phyloP scores from a whole-genome alignment of 768 basidiomycete genomes.

The Termitomyces sp. region DNA sequence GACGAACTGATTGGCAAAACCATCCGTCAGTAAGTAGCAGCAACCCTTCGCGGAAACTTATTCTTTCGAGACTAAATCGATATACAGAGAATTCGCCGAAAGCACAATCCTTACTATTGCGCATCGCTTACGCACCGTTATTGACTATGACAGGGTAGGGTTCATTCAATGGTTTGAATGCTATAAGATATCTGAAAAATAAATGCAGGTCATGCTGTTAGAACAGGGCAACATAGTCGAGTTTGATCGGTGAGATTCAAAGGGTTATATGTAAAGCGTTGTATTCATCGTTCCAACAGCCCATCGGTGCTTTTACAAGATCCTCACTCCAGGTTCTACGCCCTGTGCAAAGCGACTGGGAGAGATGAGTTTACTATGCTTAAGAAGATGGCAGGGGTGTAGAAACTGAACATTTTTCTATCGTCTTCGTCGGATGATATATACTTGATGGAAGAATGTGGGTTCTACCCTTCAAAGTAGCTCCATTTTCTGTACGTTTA shows the following conservation, averaged over 20 bases:
- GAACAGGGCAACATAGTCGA: constrained; percentile 77
- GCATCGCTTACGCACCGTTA: constrained; percentile 72
- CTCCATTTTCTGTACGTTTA: no score
- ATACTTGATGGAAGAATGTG: no score
- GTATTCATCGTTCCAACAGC: constrained; percentile 18
- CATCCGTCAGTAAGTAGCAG: constrained; percentile 59
- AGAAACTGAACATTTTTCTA: not conserved
- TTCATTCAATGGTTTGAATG: not conserved
- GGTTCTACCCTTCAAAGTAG: not conserved
- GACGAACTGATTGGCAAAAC: constrained; percentile 84
- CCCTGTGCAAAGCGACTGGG: constrained; percentile 70
- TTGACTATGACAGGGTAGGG: constrained; percentile 78
- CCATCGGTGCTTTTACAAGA: constrained; percentile 53
- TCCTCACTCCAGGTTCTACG: constrained; percentile 54
- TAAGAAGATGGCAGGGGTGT: constrained; percentile 58
- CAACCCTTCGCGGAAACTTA: not conserved
- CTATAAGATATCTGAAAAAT: not conserved
- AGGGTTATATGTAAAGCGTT: not conserved
- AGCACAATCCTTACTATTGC: constrained; percentile 84
- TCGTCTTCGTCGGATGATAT: not conserved
- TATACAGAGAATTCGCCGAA: constrained; percentile 61
- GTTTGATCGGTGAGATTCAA: constrained; percentile 47
- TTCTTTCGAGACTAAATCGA: not conserved
- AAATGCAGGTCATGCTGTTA: constrained; percentile 61
- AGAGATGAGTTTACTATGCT: constrained; percentile 63